Evolutionary conservation across 108 stramenopile genomes (phyloP).

Genomic region (Stephanodiscus minutulus): DNA sequence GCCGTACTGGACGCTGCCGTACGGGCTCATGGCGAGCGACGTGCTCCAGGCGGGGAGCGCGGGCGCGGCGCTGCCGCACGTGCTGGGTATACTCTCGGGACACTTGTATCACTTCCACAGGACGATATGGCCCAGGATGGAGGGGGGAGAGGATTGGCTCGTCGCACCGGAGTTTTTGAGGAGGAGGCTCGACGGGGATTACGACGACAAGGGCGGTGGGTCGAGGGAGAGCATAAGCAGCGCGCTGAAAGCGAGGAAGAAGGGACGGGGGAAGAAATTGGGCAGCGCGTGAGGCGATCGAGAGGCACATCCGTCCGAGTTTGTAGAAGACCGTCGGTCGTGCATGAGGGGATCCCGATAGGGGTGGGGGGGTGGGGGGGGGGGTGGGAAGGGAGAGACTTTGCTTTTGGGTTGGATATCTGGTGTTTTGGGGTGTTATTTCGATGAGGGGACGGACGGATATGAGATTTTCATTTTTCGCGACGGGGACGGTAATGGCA

Average conservation of each 20-base stretch:
- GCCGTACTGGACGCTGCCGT: slow-evolving; percentile 89
- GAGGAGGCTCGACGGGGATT: slow-evolving; percentile 65
- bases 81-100: slow-evolving; percentile 85
- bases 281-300: slow-evolving; percentile 26
- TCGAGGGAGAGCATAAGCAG: slow-evolving; percentile 58
- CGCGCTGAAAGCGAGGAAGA: slow-evolving; percentile 72
- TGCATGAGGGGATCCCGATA: background rate
- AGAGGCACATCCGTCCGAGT: background rate
- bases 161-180: slow-evolving; percentile 72
- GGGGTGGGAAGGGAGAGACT: no score
- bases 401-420: no score
- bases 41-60: slow-evolving; percentile 78
- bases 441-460: no score
- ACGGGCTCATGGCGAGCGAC: slow-evolving; percentile 81
- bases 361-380: background rate
- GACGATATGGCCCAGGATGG: slow-evolving; percentile 80
- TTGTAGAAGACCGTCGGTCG: background rate
- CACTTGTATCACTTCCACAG: slow-evolving; percentile 87
- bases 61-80: slow-evolving; percentile 79
- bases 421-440: no score
- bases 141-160: slow-evolving; percentile 86
- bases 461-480: no score
- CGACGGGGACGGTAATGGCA: no score
- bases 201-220: slow-evolving; percentile 49
- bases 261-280: slow-evolving; percentile 80